Evolutionary conservation across 345 rosid species (phyloP).

Genomic region (Moringa oleifera): DNA sequence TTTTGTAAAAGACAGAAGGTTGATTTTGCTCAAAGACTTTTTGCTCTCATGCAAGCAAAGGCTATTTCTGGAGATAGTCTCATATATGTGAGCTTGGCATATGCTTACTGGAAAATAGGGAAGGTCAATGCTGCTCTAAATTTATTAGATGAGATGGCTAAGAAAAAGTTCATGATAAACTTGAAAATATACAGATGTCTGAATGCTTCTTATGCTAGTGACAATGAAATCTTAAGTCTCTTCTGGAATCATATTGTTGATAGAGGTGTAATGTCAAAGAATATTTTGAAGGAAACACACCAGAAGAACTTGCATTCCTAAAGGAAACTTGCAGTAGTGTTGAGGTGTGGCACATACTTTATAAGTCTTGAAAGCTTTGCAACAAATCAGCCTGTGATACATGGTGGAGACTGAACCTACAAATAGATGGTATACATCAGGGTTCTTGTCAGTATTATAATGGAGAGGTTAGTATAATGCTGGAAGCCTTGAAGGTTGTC

Average conservation of each 20-base stretch:
- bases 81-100: conserved; percentile 59
- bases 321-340: no score
- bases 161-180: conserved; percentile 64
- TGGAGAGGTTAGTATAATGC: no score
- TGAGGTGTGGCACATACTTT: no score
- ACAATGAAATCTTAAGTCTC: conserved; percentile 37
- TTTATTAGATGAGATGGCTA: conserved; percentile 66
- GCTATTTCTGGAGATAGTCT: conserved; percentile 70
- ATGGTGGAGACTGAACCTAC: no score
- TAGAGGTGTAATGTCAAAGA: conserved; percentile 61
- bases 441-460: no score
- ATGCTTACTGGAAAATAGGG: conserved; percentile 74
- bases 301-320: neutral
- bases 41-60: conserved; percentile 56
- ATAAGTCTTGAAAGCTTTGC: no score
- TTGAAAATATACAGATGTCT: conserved; percentile 57
- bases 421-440: no score
- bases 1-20: conserved; percentile 61
- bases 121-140: conserved; percentile 44
- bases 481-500: no score
- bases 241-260: conserved; percentile 75
- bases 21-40: conserved; percentile 51
- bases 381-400: no score
- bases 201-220: conserved; percentile 57
- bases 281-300: conserved; percentile 46